Percentiles rank a stretch among this genome's conserved stretches.
phyloP scores from a whole-genome alignment of 2,329 filamentous ascomycete species.

The Elsinoe perseae region DNA sequence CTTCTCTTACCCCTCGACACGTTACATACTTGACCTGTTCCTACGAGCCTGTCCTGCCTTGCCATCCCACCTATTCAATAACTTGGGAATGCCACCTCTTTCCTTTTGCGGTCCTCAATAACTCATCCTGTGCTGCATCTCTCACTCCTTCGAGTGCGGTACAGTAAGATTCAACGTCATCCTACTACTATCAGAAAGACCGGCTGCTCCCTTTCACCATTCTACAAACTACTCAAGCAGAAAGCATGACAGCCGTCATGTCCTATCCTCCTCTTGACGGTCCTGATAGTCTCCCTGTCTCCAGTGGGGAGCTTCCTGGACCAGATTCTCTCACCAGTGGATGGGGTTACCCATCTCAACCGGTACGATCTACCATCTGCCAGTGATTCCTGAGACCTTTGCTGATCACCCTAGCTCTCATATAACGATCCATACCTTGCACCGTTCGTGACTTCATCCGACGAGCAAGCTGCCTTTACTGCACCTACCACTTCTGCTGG shows the following conservation, averaged over 20 bases:
- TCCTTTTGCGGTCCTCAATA: constrained; percentile 2
- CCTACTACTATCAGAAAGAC: not conserved
- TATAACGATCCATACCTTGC: constrained; percentile 30
- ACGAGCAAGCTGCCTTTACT: constrained; percentile 20
- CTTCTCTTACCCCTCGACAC: constrained; percentile 9
- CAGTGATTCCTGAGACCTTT: not conserved
- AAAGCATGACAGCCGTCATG: constrained; percentile 14
- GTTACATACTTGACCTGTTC: not conserved
- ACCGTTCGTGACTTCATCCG: constrained; percentile 29
- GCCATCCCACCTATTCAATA: not conserved
- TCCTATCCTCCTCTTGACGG: constrained; percentile 10
- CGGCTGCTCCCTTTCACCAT: not conserved
- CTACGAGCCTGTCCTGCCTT: not conserved
- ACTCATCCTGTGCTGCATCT: constrained; percentile 9
- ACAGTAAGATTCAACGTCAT: constrained; percentile 8
- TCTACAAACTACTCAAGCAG: not conserved
- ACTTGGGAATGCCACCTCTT: constrained; percentile 12
- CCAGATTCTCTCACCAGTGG: not conserved
- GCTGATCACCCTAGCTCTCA: constrained; percentile 14
- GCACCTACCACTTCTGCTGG: constrained; percentile 17
- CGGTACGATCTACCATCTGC: not conserved
- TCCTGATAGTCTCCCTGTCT: constrained; percentile 3
- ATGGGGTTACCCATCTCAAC: constrained; percentile 1
- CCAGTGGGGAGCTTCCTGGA: constrained; percentile 4
- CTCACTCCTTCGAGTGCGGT: constrained; percentile 12